Conservation (phyloP, 2,329 filamentous ascomycete genomes). For the Nigrospora osmanthi region DNA sequence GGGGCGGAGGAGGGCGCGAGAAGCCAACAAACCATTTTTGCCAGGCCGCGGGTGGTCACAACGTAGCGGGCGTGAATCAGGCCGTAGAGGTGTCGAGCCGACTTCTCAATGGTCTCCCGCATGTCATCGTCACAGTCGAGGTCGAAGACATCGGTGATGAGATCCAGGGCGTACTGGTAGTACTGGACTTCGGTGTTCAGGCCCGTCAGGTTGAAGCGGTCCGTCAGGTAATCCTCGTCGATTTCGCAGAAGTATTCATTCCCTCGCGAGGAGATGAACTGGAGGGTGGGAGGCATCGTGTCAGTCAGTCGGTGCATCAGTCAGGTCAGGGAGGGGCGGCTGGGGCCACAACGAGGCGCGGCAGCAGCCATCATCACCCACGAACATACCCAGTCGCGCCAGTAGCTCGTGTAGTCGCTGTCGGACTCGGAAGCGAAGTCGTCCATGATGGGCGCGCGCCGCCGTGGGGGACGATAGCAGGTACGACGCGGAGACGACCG, state of each 20-base stretch:
- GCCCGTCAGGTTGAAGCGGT: slow-evolving; percentile 95
- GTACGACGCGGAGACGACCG: too few species aligned
- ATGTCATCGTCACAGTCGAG: slow-evolving; percentile 98
- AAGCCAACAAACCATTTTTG: slow-evolving; percentile 74
- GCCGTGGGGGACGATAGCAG: not conserved
- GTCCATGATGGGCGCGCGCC: slow-evolving; percentile 56
- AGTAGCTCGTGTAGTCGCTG: slow-evolving; percentile 98
- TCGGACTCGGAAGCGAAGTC: slow-evolving; percentile 97
- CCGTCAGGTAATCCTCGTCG: slow-evolving; percentile 96
- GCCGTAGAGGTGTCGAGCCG: slow-evolving; percentile 88
- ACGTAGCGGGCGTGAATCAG: slow-evolving; percentile 95
- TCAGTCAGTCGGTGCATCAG: slow-evolving; percentile 10
- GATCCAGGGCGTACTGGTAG: slow-evolving; percentile 96
- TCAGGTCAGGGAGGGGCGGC: not conserved
- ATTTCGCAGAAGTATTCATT: slow-evolving; percentile 99
- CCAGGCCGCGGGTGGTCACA: slow-evolving; percentile 85
- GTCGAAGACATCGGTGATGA: slow-evolving; percentile 97
- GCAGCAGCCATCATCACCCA: not conserved
- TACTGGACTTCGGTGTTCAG: slow-evolving; percentile 97
- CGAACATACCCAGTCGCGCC: slow-evolving; percentile 95
- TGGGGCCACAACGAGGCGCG: too few species aligned
- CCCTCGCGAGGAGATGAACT: slow-evolving; percentile 97
- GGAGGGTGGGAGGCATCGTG: slow-evolving; percentile 9
- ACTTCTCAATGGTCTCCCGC: slow-evolving; percentile 96
- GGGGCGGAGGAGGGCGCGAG: not conserved